Percentiles rank a stretch among this genome's conserved stretches.
phyloP scores from a whole-genome alignment of 768 basidiomycete genomes.

The Tulasnella sp. region DNA sequence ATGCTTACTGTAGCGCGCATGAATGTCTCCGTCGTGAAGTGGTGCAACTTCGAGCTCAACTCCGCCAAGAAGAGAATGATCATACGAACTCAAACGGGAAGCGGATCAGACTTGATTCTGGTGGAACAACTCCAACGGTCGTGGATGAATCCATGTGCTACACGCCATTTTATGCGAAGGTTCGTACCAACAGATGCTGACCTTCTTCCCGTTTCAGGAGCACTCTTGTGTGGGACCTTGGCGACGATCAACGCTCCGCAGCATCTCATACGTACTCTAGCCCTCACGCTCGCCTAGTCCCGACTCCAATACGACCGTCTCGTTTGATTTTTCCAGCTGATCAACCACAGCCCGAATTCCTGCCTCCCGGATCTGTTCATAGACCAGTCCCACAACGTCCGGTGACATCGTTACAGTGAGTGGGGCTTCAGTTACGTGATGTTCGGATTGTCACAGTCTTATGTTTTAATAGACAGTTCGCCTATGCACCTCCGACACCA shows the following conservation, averaged over 20 bases:
- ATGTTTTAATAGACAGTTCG: constrained; percentile 55
- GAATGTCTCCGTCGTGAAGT: constrained; percentile 19
- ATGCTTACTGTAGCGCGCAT: neutral
- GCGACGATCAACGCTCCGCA: neutral
- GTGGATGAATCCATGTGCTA: neutral
- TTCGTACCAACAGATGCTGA: neutral
- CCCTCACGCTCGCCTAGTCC: constrained; percentile 53
- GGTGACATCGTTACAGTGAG: constrained; percentile 35
- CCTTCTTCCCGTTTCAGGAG: neutral
- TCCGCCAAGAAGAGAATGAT: neutral
- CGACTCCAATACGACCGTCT: constrained; percentile 55
- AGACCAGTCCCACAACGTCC: constrained; percentile 51
- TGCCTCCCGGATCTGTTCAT: constrained; percentile 29
- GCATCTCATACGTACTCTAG: constrained; percentile 26
- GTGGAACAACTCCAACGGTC: neutral
- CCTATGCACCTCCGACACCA: constrained; percentile 52
- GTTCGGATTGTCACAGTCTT: constrained; percentile 10
- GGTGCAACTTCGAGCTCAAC: constrained; percentile 13
- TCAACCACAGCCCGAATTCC: constrained; percentile 49
- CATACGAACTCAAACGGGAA: neutral
- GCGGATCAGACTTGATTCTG: constrained; percentile 9
- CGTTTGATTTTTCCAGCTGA: constrained; percentile 64
- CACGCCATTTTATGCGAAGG: neutral
- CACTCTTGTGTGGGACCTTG: neutral
- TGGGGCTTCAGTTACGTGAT: constrained; percentile 31